Evolutionary conservation across 2,329 filamentous ascomycete genomes (phyloP).

Genomic region (Ceratocystis eucalypticola): DNA sequence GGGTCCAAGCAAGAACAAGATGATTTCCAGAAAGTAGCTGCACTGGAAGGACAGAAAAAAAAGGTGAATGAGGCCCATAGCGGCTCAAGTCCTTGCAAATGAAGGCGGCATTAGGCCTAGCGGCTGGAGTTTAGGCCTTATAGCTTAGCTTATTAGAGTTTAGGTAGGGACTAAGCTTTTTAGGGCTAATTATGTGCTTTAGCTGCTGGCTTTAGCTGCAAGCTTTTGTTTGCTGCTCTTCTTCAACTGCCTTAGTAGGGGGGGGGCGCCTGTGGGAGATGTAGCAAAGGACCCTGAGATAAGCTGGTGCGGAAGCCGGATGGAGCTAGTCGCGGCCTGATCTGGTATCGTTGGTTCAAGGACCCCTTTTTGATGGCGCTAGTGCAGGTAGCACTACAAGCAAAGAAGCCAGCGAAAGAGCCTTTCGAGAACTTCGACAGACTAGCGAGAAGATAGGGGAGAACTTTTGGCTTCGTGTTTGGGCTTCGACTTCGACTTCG

Average conservation of each 20-base stretch:
- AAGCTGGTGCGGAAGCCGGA: background rate
- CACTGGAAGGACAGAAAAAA: background rate
- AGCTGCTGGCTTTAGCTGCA: background rate
- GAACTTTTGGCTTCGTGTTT: background rate
- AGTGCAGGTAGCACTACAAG: too few relatives aligned
- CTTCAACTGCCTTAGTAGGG: background rate
- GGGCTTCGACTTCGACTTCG: background rate
- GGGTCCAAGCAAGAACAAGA: background rate
- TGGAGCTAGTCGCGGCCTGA: background rate
- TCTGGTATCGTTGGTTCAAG: background rate
- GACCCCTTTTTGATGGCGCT: background rate
- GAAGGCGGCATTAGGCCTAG: background rate
- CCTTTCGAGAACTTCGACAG: too few relatives aligned
- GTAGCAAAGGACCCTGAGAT: background rate
- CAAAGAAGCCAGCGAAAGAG: too few relatives aligned
- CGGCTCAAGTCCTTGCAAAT: slow-evolving; percentile 1
- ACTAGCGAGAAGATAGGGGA: too few relatives aligned
- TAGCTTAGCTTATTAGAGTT: slow-evolving; percentile 1
- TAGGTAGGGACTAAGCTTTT: background rate
- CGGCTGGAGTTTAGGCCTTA: background rate
- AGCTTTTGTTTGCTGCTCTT: background rate
- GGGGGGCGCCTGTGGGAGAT: background rate
- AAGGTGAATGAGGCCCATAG: background rate
- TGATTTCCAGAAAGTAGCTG: background rate
- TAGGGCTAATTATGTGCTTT: background rate